Evolutionary conservation across 805 yeast genomes (phyloP).

Genomic region (Clavispora santaluciae): DNA sequence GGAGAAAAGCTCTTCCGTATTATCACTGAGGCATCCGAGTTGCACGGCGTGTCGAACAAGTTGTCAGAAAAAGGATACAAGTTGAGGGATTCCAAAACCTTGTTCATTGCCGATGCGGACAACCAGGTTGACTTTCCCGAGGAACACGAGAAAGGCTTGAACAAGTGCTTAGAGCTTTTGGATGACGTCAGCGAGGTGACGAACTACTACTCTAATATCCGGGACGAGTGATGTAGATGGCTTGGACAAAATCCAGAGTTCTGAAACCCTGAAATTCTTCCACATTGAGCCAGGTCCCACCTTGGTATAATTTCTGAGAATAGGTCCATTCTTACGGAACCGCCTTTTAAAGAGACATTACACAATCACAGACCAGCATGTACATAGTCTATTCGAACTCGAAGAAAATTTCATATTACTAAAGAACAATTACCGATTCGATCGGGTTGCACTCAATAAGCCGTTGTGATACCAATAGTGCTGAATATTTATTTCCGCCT

Average conservation of each 20-base stretch:
- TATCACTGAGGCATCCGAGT: conserved; percentile 58
- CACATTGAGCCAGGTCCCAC: too few species aligned
- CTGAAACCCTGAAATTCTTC: too few species aligned
- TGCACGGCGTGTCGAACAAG: conserved; percentile 55
- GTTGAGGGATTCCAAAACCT: conserved; percentile 68
- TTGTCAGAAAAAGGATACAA: conserved; percentile 50
- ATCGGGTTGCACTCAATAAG: background rate
- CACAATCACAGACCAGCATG: background rate
- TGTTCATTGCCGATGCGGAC: conserved; percentile 61
- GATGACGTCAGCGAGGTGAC: conserved; percentile 85
- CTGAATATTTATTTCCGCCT: background rate
- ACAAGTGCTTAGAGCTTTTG: conserved; percentile 53
- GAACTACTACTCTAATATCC: conserved; percentile 68
- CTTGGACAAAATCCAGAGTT: too few species aligned
- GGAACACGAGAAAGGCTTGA: conserved; percentile 47
- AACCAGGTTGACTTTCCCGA: conserved; percentile 50
- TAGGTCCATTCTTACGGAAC: background rate
- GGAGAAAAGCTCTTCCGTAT: conserved; percentile 37
- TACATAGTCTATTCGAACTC: background rate
- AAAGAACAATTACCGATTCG: background rate
- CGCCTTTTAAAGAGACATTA: background rate
- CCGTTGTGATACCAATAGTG: background rate
- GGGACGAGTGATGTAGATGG: too few species aligned
- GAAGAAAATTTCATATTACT: background rate
- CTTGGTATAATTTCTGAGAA: too few species aligned